Evolutionary conservation across 2,329 filamentous ascomycete species (phyloP).

Genomic region (Alternaria hordeiaustralica): DNA sequence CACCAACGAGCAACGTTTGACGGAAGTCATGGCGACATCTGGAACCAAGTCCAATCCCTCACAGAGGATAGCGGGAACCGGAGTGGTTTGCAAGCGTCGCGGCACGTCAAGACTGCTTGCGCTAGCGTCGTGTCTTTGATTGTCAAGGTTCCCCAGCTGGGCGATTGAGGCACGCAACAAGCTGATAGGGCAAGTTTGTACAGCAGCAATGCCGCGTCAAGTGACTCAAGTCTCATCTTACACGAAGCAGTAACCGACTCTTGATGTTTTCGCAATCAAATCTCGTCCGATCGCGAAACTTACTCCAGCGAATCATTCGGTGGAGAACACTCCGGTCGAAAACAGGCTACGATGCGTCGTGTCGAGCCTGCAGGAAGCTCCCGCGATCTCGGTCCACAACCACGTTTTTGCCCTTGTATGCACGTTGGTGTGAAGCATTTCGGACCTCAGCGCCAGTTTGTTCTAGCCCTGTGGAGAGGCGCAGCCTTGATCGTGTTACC

Average conservation of each 20-base stretch:
- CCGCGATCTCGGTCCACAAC: constrained; percentile 6
- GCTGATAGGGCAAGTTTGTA: neutral
- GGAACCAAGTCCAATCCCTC: neutral
- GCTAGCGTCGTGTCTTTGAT: constrained; percentile 1
- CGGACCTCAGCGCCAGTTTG: constrained; percentile 1
- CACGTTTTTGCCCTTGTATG: neutral
- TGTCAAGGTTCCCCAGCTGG: neutral
- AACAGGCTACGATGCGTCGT: neutral
- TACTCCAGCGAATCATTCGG: neutral
- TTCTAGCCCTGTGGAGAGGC: neutral
- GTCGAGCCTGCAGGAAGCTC: neutral
- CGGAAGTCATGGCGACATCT: neutral
- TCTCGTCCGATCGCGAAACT: neutral
- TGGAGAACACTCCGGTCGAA: neutral
- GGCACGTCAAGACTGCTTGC: neutral
- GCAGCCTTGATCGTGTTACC: neutral
- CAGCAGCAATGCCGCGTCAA: neutral
- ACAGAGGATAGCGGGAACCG: neutral
- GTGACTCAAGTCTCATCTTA: neutral
- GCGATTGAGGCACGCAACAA: neutral
- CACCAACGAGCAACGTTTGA: neutral
- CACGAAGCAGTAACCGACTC: neutral
- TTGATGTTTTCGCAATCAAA: neutral
- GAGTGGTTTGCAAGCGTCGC: neutral
- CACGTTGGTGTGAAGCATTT: neutral